Percentiles rank a stretch among this genome's conserved stretches.
These are phyloP conservation scores for Trichodelitschia bisporula DNA, from an alignment of 495 filamentous ascomycete genomes.

Conservation along the genomic window DNA sequence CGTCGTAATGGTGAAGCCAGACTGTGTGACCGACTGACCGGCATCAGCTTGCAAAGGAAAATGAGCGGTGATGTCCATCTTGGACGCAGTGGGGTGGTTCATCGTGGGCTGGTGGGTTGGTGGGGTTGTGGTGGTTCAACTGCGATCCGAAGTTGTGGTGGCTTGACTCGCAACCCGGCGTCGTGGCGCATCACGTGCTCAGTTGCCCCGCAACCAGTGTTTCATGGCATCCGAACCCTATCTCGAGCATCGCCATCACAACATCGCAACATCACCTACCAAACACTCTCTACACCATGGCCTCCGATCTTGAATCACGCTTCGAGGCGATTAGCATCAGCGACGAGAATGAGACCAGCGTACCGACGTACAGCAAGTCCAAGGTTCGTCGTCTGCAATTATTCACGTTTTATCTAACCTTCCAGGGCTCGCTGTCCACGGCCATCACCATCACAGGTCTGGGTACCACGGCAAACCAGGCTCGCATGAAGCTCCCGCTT, in stretches of 20 bases:
- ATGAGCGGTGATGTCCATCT: slow-evolving; percentile 4
- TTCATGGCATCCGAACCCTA: no score
- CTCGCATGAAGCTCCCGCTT: slow-evolving; percentile 18
- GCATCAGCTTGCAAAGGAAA: slow-evolving; percentile 6
- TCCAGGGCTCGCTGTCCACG: slow-evolving; percentile 14
- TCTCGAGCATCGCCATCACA: no score
- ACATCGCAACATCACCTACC: no score
- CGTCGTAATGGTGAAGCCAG: slow-evolving; percentile 40
- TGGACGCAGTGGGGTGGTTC: slow-evolving; percentile 1
- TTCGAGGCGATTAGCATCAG: slow-evolving; percentile 17
- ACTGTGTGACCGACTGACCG: slow-evolving; percentile 4
- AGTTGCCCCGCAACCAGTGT: no score
- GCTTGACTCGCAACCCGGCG: no score
- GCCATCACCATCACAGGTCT: slow-evolving; percentile 15
- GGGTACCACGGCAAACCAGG: slow-evolving; percentile 8
- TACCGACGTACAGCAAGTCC: slow-evolving; percentile 14
- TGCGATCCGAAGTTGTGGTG: no score
- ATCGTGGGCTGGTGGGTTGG: no score
- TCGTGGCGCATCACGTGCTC: no score
- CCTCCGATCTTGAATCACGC: slow-evolving; percentile 14
- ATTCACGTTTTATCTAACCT: no score
- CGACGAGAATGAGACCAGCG: slow-evolving; percentile 20
- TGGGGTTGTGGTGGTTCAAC: no score
- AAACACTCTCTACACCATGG: slow-evolving; percentile 4
- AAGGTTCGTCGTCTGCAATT: no score